phyloP scores from a whole-genome alignment of 2,329 filamentous ascomycete genomes.

The Neofusicoccum ribis region DNA sequence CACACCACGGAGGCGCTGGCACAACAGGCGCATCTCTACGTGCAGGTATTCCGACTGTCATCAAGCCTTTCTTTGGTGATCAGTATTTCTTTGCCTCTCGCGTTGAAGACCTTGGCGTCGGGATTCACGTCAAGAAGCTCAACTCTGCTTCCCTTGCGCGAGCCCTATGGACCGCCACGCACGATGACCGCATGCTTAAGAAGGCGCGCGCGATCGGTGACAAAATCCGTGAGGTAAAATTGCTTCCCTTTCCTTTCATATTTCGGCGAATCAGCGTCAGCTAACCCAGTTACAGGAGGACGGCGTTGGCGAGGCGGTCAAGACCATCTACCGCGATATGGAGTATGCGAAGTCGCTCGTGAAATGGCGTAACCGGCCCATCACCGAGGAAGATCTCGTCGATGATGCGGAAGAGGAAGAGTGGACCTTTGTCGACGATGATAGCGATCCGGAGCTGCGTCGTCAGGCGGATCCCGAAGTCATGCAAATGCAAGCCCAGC shows the following conservation, averaged over 20 bases:
- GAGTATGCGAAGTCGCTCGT: slow-evolving; percentile 88
- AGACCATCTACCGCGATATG: slow-evolving; percentile 89
- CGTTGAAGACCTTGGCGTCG: slow-evolving; percentile 91
- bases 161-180: slow-evolving; percentile 87
- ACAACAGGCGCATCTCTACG: slow-evolving; percentile 92
- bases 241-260: slow-evolving; percentile 30
- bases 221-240: slow-evolving; percentile 75
- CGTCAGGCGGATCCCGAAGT: slow-evolving; percentile 19
- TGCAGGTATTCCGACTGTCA: slow-evolving; percentile 88
- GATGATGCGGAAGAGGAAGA: slow-evolving; percentile 78
- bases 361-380: slow-evolving; percentile 44
- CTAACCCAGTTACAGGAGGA: slow-evolving; percentile 63
- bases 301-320: slow-evolving; percentile 86
- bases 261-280: slow-evolving; percentile 25
- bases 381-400: not conserved
- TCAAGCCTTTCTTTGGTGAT: slow-evolving; percentile 96
- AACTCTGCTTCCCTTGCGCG: slow-evolving; percentile 83
- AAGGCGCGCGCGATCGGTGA: slow-evolving; percentile 82
- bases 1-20: slow-evolving; percentile 91
- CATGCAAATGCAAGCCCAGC: not conserved
- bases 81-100: slow-evolving; percentile 93
- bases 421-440: slow-evolving; percentile 84
- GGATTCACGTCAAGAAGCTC: slow-evolving; percentile 84
- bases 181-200: slow-evolving; percentile 85
- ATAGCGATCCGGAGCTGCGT: slow-evolving; percentile 44